Evolutionary conservation across 768 basidiomycete species (phyloP).

Genomic region (Panus rudis): DNA sequence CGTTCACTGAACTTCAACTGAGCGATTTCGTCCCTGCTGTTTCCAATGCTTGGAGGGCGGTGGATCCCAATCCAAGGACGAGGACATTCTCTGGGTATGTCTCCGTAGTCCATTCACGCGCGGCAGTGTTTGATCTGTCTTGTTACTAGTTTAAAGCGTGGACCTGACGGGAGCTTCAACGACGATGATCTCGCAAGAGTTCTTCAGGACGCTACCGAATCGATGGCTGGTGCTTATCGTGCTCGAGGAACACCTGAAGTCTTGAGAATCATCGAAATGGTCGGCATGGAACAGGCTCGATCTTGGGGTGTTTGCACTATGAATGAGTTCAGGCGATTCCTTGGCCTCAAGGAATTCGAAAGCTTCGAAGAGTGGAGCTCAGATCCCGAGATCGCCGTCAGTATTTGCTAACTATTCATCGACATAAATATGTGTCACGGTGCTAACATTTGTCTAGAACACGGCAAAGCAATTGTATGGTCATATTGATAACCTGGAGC

Average conservation of each 20-base stretch:
- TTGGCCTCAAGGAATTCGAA: constrained; percentile 44
- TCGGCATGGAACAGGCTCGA: constrained; percentile 49
- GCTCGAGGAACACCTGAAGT: constrained; percentile 41
- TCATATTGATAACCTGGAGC: constrained; percentile 29
- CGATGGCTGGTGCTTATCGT: constrained; percentile 39
- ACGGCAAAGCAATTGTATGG: constrained; percentile 28
- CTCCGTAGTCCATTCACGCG: not conserved
- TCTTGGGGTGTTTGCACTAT: constrained; percentile 38
- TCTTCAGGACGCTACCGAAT: constrained; percentile 39
- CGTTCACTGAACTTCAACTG: constrained; percentile 17
- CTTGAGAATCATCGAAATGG: constrained; percentile 45
- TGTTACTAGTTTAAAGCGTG: constrained; percentile 25
- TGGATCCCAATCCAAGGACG: constrained; percentile 17
- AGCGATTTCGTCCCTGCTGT: constrained; percentile 16
- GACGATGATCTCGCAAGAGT: constrained; percentile 40
- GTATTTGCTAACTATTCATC: constrained; percentile 12
- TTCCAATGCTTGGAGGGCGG: constrained; percentile 10
- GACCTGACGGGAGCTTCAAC: constrained; percentile 38
- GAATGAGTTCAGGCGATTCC: constrained; percentile 68
- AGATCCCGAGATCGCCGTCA: constrained; percentile 46
- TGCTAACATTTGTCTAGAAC: too few relatives aligned
- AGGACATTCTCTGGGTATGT: constrained; percentile 21
- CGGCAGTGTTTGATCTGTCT: too few relatives aligned
- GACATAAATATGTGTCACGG: constrained; percentile 16
- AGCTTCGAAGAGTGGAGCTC: constrained; percentile 70